A percentile compares a stretch with the other conserved stretches of the same genome.
These are phyloP conservation scores for Platanthera guangdongensis DNA, from an alignment of 106 monocot species.

Conservation along the genomic window DNA sequence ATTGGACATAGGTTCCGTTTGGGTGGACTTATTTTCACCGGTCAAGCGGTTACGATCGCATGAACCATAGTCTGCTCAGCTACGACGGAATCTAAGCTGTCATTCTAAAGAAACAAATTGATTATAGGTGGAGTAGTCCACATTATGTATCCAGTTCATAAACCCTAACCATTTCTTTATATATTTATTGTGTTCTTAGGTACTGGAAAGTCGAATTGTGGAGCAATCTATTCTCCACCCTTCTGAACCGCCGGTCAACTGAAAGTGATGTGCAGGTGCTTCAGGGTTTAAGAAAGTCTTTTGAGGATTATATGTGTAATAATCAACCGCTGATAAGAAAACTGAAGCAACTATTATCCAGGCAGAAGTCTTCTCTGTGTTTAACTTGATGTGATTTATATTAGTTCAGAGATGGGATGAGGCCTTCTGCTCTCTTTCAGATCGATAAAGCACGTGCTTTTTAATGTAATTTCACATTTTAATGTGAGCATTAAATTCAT, in stretches of 20 bases:
- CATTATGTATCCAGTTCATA: no score
- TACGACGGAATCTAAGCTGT: no score
- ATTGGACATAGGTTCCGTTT: no score
- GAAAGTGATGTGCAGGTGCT: constrained; percentile 49
- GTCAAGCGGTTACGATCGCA: no score
- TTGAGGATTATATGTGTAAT: constrained; percentile 52
- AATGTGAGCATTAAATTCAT: neutral
- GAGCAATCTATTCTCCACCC: constrained; percentile 61
- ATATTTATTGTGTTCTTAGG: constrained; percentile 18
- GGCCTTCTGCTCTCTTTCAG: neutral
- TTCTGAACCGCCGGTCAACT: constrained; percentile 56
- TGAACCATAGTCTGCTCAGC: no score
- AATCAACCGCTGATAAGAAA: constrained; percentile 41
- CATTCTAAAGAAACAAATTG: no score
- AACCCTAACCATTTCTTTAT: no score
- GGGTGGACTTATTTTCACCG: no score
- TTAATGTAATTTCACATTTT: neutral
- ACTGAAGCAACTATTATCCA: constrained; percentile 47
- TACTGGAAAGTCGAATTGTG: constrained; percentile 89
- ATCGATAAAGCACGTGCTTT: neutral
- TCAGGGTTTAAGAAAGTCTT: constrained; percentile 46
- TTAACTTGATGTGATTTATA: constrained; percentile 31
- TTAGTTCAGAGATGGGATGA: neutral
- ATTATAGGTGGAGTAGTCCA: no score
- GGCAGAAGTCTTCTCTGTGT: constrained; percentile 73